Conservation (phyloP, 768 basidiomycete genomes). For the Trametes villosa region DNA sequence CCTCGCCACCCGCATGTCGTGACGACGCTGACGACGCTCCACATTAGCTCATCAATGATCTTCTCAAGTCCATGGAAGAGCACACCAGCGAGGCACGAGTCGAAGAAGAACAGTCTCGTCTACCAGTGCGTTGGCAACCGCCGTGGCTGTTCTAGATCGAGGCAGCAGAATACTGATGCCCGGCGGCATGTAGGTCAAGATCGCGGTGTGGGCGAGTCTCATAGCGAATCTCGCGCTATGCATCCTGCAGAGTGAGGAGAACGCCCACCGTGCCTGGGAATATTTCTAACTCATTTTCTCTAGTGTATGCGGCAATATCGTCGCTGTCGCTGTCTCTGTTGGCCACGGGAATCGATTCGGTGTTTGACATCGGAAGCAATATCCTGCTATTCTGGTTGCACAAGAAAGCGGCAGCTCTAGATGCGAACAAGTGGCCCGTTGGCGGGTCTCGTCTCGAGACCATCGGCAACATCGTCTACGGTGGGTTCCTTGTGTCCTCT, state of each 20-base stretch:
- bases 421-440: conserved; percentile 89
- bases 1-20: neutral
- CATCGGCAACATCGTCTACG: conserved; percentile 88
- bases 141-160: neutral
- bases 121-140: conserved; percentile 54
- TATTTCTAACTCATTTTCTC: conserved; percentile 10
- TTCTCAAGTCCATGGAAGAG: conserved; percentile 90
- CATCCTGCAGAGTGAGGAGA: conserved; percentile 63
- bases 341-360: conserved; percentile 87
- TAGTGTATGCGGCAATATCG: conserved; percentile 92
- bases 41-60: conserved; percentile 75
- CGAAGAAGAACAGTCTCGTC: conserved; percentile 65
- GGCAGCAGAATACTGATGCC: neutral
- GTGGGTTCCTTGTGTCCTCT: conserved; percentile 39
- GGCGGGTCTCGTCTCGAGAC: conserved; percentile 90
- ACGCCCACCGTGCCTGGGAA: neutral
- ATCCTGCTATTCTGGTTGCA: conserved; percentile 82
- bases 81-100: conserved; percentile 82
- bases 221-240: conserved; percentile 74
- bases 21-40: conserved; percentile 13
- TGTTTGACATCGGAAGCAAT: conserved; percentile 85
- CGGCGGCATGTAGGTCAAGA: conserved; percentile 65
- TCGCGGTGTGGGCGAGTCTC: conserved; percentile 88
- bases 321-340: conserved; percentile 84
- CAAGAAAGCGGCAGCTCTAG: conserved; percentile 68